These are phyloP conservation scores for Dendrobium huoshanense DNA, from an alignment of 106 monocot species.

Conservation along the genomic window DNA sequence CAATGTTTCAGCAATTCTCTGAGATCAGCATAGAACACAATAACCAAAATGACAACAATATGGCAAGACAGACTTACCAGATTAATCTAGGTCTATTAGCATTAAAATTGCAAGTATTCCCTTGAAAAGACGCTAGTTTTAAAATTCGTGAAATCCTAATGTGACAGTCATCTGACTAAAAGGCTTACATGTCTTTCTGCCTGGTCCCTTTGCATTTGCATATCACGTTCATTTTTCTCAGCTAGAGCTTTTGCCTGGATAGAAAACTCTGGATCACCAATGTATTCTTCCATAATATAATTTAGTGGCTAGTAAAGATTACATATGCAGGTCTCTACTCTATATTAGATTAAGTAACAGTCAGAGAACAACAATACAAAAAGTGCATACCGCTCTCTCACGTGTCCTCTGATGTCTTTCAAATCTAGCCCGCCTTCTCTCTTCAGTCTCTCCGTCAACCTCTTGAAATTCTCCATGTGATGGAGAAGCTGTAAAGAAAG, in stretches of 20 bases:
- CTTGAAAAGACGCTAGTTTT: neutral
- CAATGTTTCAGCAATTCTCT: slow-evolving; percentile 78
- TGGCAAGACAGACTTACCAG: neutral
- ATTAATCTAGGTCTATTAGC: neutral
- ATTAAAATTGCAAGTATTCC: neutral
- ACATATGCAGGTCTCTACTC: neutral
- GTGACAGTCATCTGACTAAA: neutral
- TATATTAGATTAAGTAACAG: neutral
- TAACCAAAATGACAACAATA: neutral
- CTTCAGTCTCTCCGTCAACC: slow-evolving; percentile 79
- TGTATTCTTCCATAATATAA: neutral
- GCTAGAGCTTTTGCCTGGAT: slow-evolving; percentile 80
- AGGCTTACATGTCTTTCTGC: slow-evolving; percentile 63
- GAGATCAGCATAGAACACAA: slow-evolving; percentile 22
- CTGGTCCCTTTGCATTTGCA: slow-evolving; percentile 60
- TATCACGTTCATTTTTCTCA: slow-evolving; percentile 80
- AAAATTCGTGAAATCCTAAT: neutral
- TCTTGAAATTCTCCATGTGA: slow-evolving; percentile 91
- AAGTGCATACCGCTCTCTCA: slow-evolving; percentile 62
- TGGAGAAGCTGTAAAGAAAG: slow-evolving; percentile 31
- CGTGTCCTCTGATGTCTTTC: slow-evolving; percentile 72
- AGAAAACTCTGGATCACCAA: neutral
- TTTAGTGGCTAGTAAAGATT: neutral
- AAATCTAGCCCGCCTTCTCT: slow-evolving; percentile 80
- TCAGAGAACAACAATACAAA: neutral